Evolutionary conservation across 768 basidiomycete genomes (phyloP), one percentile per base, ranked within the genome.

Genomic region (Agrocybe praecox): DNA sequence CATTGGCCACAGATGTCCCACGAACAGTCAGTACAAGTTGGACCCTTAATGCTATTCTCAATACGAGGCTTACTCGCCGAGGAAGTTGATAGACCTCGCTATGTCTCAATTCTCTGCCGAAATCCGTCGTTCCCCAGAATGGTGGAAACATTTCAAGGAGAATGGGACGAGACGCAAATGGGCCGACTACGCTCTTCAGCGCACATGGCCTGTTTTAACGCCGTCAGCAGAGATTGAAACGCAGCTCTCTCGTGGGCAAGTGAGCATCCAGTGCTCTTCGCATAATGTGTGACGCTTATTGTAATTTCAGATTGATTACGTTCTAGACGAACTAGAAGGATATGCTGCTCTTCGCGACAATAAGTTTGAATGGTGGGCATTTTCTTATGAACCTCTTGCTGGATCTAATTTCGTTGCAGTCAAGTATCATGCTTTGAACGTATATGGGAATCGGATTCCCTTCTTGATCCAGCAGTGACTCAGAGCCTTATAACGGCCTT

Each of bases 401-500:
- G 42, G 22, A 22, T 51, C 15, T 43, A 22, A 61, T 45, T 50
- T 29, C 21, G 26, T 9, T 29, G 26, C 26, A 84, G 83, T 60
- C 75, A 83, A 63, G 74, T 82, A 6, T 82, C 83, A n/a, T 81
- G 78, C 60, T 83, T 81, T 58, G 81, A 83, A 48, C 77, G 83
- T 18, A 80, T 84, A 19, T 84, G 81, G 81, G 76, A 82, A 60
- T 74, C 76, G 0, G 64, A 69, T 32, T 26, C 49, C 32, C 52
- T 74, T 32, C 46, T 76, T 22, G 61, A 65, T 44, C 11, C 54
- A 14, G 3, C 44, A 17, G 49, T 49, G 24, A 45, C 52, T n/a
- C 23, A 26, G 15, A 26, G 53, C 11, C 56, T 79, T 24, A 61
- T 62, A n/a, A 21, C 59, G 24, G 56, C 59, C 7, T 60, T 79